Evolutionary conservation across 176 grass and related monocot genomes (phyloP).

Genomic region (Saccharum spontaneum): DNA sequence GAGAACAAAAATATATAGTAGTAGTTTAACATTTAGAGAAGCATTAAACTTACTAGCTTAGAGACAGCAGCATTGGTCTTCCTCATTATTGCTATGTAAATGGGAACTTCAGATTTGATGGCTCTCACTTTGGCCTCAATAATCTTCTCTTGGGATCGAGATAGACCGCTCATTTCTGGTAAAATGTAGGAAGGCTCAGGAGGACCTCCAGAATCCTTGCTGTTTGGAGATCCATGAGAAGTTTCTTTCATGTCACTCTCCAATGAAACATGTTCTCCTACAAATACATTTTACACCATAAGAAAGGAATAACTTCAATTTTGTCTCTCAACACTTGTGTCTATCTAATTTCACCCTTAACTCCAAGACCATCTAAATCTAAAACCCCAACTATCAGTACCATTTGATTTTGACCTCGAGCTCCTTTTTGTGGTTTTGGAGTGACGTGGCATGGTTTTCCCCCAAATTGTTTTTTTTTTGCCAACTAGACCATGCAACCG

Average conservation of each 20-base stretch:
- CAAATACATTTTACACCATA: not conserved
- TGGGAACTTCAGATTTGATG: not conserved
- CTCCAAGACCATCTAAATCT: not conserved
- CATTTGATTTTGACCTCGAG: not conserved
- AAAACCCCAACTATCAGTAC: not conserved
- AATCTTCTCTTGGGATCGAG: constrained; percentile 7
- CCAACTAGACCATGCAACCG: not conserved
- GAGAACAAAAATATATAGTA: not conserved
- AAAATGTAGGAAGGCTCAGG: not conserved
- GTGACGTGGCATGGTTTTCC: not conserved
- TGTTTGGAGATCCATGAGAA: not conserved
- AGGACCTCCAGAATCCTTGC: not conserved
- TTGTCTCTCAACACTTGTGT: not conserved
- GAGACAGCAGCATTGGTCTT: not conserved
- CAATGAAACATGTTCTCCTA: not conserved
- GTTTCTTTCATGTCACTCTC: not conserved
- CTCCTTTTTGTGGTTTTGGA: not conserved
- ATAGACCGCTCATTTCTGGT: not conserved
- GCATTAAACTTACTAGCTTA: not conserved
- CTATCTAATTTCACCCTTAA: not conserved
- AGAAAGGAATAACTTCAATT: not conserved
- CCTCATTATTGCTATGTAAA: constrained; percentile 14
- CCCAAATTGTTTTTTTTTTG: not conserved
- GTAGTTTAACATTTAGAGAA: not conserved
- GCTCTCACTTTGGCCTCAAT: constrained; percentile 1